Evolutionary conservation across 1,284 basidiomycete species (phyloP).

Genomic region (Leucoagaricus sp.): DNA sequence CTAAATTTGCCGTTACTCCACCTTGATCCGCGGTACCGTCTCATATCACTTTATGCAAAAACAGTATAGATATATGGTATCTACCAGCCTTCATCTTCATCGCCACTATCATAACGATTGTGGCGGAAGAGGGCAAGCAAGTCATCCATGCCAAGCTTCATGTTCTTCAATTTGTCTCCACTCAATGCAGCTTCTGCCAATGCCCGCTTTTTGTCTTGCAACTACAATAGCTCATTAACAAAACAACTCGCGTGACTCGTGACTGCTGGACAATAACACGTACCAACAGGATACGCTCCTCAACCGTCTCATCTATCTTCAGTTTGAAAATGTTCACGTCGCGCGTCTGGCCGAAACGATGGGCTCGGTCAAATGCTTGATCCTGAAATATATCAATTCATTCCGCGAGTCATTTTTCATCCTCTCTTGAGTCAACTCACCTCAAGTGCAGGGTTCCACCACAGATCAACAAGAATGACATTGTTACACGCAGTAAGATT

Average conservation of each 20-base stretch:
- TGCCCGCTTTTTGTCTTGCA: constrained; percentile 88
- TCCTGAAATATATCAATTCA: constrained; percentile 44
- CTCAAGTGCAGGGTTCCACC: constrained; percentile 94
- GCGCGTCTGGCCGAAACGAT: constrained; percentile 85
- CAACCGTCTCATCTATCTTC: constrained; percentile 86
- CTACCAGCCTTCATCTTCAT: constrained; percentile 56
- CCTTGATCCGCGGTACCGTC: constrained; percentile 13
- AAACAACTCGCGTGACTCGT: neutral
- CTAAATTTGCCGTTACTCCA: constrained; percentile 7
- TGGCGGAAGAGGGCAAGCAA: constrained; percentile 77
- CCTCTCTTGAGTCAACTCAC: constrained; percentile 32
- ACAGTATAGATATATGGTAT: constrained; percentile 8
- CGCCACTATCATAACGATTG: constrained; percentile 55
- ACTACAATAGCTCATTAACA: constrained; percentile 19
- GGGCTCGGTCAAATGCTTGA: constrained; percentile 94
- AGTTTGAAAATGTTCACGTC: constrained; percentile 94
- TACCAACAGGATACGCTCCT: constrained; percentile 82
- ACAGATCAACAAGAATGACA: constrained; percentile 90
- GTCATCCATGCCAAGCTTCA: constrained; percentile 83
- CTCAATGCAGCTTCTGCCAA: constrained; percentile 85
- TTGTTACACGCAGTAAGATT: constrained; percentile 96
- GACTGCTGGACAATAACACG: constrained; percentile 22
- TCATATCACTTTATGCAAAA: constrained; percentile 3
- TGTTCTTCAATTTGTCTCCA: constrained; percentile 85
- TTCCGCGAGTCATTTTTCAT: neutral